Evolutionary conservation across 305 asterid genomes (phyloP).

Genomic region (Fraxinus nigra): DNA sequence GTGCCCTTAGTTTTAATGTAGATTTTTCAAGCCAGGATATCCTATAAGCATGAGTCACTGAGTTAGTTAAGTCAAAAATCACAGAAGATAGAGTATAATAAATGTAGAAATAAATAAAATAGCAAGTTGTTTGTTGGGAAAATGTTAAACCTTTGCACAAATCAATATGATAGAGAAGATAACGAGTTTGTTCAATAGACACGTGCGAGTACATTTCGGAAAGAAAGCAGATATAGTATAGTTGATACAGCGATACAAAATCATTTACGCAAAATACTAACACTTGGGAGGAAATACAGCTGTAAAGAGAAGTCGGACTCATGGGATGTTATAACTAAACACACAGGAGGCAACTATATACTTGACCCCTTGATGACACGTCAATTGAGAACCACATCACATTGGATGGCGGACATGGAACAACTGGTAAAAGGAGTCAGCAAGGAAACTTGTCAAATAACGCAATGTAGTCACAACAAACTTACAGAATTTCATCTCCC

Average conservation of each 20-base stretch:
- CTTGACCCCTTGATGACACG: not conserved
- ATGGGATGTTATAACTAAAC: not conserved
- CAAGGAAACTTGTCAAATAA: not conserved
- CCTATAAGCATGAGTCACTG: not conserved
- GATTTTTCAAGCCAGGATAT: not conserved
- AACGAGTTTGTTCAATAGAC: not conserved
- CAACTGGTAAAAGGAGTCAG: constrained; percentile 12
- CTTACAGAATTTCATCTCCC: constrained; percentile 95
- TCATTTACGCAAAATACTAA: not conserved
- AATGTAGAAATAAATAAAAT: not conserved
- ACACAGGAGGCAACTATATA: not conserved
- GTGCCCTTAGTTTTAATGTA: constrained; percentile 3
- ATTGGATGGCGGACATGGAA: constrained; percentile 8
- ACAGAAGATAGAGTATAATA: not conserved
- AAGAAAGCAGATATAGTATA: not conserved
- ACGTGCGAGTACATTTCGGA: not conserved
- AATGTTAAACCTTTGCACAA: not conserved
- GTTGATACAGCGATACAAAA: not conserved
- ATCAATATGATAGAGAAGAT: not conserved
- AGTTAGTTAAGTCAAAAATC: not conserved
- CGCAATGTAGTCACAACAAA: constrained; percentile 28
- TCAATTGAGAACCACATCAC: not conserved
- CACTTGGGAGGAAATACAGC: not conserved
- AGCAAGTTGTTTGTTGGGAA: not conserved
- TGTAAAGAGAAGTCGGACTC: not conserved